Percentiles rank a stretch among this genome's conserved stretches.
These are phyloP conservation scores for Entonaema liquescens DNA, from an alignment of 495 filamentous ascomycete genomes.

Conservation along the genomic window DNA sequence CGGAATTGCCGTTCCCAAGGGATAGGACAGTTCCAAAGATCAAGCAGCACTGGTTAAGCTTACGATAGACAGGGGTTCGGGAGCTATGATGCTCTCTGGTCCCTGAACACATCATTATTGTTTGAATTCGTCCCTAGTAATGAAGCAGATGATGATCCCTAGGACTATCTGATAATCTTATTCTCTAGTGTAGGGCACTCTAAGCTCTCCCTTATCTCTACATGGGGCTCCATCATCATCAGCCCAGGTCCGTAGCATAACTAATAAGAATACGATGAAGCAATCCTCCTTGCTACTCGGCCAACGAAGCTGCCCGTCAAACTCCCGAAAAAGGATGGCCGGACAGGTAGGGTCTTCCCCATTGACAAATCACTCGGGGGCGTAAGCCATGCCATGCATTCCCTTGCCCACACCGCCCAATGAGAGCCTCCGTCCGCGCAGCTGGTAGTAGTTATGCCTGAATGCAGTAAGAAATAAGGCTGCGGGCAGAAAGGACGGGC, in stretches of 20 bases:
- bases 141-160: conserved; percentile 8
- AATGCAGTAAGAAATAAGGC: background rate
- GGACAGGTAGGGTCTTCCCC: background rate
- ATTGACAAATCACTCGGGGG: conserved; percentile 12
- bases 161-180: conserved; percentile 7
- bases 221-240: background rate
- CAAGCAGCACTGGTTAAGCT: conserved; percentile 17
- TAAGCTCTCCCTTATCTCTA: background rate
- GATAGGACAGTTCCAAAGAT: conserved; percentile 6
- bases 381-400: conserved; percentile 8
- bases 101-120: background rate
- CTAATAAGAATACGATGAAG: conserved; percentile 2
- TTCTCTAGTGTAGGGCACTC: background rate
- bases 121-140: background rate
- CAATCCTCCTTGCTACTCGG: background rate
- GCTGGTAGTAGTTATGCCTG: conserved; percentile 6
- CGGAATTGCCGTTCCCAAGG: conserved; percentile 19
- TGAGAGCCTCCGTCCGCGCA: background rate
- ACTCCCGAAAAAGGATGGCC: background rate
- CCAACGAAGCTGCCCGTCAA: background rate
- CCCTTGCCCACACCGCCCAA: conserved; percentile 2
- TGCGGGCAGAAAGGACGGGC: background rate
- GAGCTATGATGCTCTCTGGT: background rate
- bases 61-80: conserved; percentile 13
- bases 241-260: background rate